A percentile compares a stretch with the other conserved stretches of the same genome.
These are phyloP conservation scores for Talaromyces thailandensis DNA, from an alignment of 495 filamentous ascomycete genomes.

Conservation along the genomic window DNA sequence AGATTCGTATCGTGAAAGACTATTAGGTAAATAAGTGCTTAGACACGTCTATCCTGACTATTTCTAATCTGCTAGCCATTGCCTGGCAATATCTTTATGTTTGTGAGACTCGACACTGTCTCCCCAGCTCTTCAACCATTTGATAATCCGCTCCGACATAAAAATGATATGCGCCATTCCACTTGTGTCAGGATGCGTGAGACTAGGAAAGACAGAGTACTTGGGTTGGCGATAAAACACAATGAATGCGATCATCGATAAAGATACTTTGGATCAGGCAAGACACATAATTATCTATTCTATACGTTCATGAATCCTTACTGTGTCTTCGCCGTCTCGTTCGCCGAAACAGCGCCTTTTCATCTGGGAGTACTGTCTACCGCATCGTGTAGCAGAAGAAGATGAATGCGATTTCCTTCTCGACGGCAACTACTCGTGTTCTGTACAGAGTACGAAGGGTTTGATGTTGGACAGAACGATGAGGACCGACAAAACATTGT, in stretches of 20 bases:
- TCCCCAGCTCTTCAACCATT: constrained; percentile 6
- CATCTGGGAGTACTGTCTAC: too few species aligned
- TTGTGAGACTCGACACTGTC: background rate
- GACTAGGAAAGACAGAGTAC: constrained; percentile 46
- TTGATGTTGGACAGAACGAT: too few species aligned
- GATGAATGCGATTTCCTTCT: too few species aligned
- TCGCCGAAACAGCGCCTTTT: background rate
- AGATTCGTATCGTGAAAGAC: background rate
- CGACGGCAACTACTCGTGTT: too few species aligned
- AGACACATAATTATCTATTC: background rate
- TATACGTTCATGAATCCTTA: background rate
- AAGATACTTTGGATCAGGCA: background rate
- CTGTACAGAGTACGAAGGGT: too few species aligned
- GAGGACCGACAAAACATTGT: too few species aligned
- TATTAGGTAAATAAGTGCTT: background rate
- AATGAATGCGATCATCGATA: background rate
- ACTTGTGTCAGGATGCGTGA: constrained; percentile 51
- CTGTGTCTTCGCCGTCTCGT: background rate
- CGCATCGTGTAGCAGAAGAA: too few species aligned
- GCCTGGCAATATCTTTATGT: background rate
- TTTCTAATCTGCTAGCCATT: constrained; percentile 12
- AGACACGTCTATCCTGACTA: background rate
- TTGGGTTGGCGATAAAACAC: background rate
- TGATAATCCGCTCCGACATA: constrained; percentile 44
- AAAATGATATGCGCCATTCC: constrained; percentile 49